These are phyloP conservation scores for Nectriaceae sp. DNA, from an alignment of 2,329 filamentous ascomycete genomes.

Conservation along the genomic window DNA sequence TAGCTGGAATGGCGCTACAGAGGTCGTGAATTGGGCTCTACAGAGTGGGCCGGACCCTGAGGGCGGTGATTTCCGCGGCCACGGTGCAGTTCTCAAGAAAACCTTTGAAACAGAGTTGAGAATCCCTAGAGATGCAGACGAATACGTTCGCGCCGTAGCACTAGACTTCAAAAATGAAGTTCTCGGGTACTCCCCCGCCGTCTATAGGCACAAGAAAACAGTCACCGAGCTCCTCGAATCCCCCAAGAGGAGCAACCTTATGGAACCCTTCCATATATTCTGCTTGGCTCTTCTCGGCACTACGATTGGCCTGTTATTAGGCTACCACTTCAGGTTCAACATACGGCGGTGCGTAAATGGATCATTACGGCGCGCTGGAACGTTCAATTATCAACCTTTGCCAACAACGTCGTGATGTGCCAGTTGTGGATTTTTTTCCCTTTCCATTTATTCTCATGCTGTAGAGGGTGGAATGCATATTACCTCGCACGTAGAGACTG, in stretches of 20 bases:
- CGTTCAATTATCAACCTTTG: constrained; percentile 17
- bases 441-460: neutral
- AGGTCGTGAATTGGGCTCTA: constrained; percentile 45
- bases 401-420: constrained; percentile 4
- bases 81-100: constrained; percentile 14
- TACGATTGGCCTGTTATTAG: constrained; percentile 1
- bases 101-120: constrained; percentile 23
- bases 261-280: constrained; percentile 16
- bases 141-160: constrained; percentile 22
- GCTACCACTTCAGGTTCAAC: constrained; percentile 12
- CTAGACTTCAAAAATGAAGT: constrained; percentile 19
- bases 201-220: constrained; percentile 13
- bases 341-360: constrained; percentile 17
- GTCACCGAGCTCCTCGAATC: constrained; percentile 12
- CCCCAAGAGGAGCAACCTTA: constrained; percentile 8
- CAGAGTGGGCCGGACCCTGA: constrained; percentile 18
- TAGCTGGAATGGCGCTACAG: constrained; percentile 56
- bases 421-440: neutral
- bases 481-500: too few species aligned
- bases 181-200: constrained; percentile 28
- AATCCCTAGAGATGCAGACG: constrained; percentile 13
- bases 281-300: constrained; percentile 7
- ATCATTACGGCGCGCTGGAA: constrained; percentile 9
- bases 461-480: too few species aligned
- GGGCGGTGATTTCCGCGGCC: constrained; percentile 12